A percentile compares a stretch with the other conserved stretches of the same genome.
phyloP scores from a whole-genome alignment of 2,329 filamentous ascomycete species.

The Trichoderma afroharzianum region DNA sequence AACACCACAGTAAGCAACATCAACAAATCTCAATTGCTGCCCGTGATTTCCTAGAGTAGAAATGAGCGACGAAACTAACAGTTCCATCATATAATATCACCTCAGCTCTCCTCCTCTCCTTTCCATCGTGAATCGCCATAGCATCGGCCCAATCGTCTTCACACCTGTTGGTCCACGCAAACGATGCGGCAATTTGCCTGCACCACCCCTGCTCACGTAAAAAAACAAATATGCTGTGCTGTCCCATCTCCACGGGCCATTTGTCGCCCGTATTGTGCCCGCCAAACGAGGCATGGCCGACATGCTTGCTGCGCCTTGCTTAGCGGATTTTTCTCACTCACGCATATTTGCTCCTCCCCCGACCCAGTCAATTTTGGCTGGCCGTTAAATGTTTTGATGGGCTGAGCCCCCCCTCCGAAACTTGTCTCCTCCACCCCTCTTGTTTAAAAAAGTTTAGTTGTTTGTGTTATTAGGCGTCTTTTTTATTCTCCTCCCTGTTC shows the following conservation, averaged over 20 bases:
- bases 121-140: neutral
- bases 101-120: neutral
- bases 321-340: neutral
- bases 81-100: neutral
- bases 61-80: neutral
- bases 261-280: neutral
- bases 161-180: neutral
- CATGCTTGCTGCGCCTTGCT: constrained; percentile 9
- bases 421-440: neutral
- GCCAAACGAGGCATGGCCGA: neutral
- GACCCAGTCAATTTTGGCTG: neutral
- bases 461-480: neutral
- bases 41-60: neutral
- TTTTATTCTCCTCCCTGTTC: neutral
- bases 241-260: neutral
- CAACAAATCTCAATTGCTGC: neutral
- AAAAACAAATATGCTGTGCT: neutral
- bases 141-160: neutral
- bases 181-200: neutral
- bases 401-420: neutral
- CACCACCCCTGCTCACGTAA: neutral
- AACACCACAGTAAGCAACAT: neutral
- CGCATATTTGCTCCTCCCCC: neutral
- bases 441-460: constrained; percentile 9
- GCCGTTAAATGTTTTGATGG: neutral